Conservation (phyloP, 805 yeast genomes). For the Ogataea chonburiensis region DNA sequence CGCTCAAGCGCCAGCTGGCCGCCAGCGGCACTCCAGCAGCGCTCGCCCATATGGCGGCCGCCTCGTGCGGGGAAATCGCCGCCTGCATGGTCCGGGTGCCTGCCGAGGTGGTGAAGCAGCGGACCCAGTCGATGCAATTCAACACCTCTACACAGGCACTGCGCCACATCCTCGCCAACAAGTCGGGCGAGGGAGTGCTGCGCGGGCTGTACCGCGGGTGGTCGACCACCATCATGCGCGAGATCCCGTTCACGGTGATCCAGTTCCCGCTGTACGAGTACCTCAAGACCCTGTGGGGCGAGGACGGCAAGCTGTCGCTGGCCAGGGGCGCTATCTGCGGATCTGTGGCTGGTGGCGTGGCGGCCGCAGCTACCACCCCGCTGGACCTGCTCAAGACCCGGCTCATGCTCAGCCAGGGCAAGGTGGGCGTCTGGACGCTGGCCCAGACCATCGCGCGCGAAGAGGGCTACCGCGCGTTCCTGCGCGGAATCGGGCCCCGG, state of each 20-base stretch:
- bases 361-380: constrained; percentile 81
- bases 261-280: constrained; percentile 93
- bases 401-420: constrained; percentile 67
- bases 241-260: constrained; percentile 93
- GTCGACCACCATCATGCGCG: constrained; percentile 88
- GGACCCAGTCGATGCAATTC: constrained; percentile 75
- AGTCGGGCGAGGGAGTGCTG: constrained; percentile 73
- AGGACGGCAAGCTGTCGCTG: constrained; percentile 49
- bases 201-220: constrained; percentile 90
- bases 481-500: constrained; percentile 89
- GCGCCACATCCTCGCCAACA: constrained; percentile 55
- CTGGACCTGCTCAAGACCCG: constrained; percentile 79
- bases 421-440: constrained; percentile 46
- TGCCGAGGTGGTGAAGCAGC: constrained; percentile 92
- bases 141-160: constrained; percentile 67
- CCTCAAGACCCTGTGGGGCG: constrained; percentile 60
- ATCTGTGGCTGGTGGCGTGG: constrained; percentile 76
- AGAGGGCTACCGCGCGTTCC: constrained; percentile 74
- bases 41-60: constrained; percentile 77
- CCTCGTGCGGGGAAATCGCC: constrained; percentile 86
- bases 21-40: constrained; percentile 34
- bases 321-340: constrained; percentile 83
- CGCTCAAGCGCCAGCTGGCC: constrained; percentile 46
- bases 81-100: constrained; percentile 97
- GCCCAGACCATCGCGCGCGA: constrained; percentile 55